phyloP scores from a whole-genome alignment of 1,284 basidiomycete species.

The Leccinum subfulvum region DNA sequence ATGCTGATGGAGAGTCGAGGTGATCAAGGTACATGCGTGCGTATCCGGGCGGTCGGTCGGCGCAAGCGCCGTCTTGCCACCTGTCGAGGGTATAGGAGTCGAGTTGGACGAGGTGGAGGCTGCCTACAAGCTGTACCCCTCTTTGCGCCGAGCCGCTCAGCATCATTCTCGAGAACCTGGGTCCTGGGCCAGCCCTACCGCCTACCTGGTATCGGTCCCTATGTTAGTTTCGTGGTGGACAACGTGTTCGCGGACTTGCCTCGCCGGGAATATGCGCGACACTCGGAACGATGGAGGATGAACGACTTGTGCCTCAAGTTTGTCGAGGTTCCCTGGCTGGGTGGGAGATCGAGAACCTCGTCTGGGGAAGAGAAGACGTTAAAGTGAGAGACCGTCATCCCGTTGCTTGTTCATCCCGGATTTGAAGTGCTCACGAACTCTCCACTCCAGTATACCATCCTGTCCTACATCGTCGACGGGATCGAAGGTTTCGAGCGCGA shows the following conservation, averaged over 20 bases:
- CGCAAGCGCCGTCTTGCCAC: slow-evolving; percentile 38
- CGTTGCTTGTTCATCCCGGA: slow-evolving; percentile 78
- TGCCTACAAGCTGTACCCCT: slow-evolving; percentile 73
- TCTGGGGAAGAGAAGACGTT: slow-evolving; percentile 52
- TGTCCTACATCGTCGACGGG: slow-evolving; percentile 44
- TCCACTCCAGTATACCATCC: slow-evolving; percentile 66
- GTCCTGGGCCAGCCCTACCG: slow-evolving; percentile 72
- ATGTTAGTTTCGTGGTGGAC: slow-evolving; percentile 84
- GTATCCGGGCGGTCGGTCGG: slow-evolving; percentile 35
- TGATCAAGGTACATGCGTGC: slow-evolving; percentile 69
- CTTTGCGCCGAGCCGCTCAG: slow-evolving; percentile 59
- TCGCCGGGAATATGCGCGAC: slow-evolving; percentile 70
- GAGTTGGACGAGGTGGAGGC: slow-evolving; percentile 89
- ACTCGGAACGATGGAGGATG: slow-evolving; percentile 83
- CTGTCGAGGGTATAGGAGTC: slow-evolving; percentile 70
- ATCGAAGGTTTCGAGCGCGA: background rate
- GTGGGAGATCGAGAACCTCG: slow-evolving; percentile 70
- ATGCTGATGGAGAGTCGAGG: slow-evolving; percentile 80
- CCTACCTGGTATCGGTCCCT: slow-evolving; percentile 74
- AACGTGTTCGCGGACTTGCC: slow-evolving; percentile 77
- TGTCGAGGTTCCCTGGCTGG: slow-evolving; percentile 79
- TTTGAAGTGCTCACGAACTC: slow-evolving; percentile 81
- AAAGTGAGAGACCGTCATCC: slow-evolving; percentile 51
- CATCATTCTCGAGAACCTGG: slow-evolving; percentile 65
- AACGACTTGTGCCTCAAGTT: slow-evolving; percentile 85